Conservation (phyloP, 2,329 filamentous ascomycete species). For the Cladophialophora carrionii region DNA sequence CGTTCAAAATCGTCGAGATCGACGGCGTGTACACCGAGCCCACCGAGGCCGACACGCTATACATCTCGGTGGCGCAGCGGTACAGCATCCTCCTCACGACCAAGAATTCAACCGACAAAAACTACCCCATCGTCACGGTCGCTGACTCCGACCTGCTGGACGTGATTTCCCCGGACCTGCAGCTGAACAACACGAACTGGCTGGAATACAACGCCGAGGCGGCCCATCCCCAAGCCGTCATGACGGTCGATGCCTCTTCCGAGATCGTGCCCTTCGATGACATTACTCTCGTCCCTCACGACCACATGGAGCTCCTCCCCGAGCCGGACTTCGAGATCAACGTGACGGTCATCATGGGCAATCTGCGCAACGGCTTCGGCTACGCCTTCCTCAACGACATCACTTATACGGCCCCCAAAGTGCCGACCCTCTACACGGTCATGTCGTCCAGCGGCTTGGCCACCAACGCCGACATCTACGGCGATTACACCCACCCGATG, state of each 20-base stretch:
- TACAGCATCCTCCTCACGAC: slow-evolving; percentile 54
- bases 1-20: slow-evolving; percentile 46
- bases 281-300: slow-evolving; percentile 68
- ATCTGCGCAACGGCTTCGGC: slow-evolving; percentile 64
- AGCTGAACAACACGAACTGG: slow-evolving; percentile 58
- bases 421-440: slow-evolving; percentile 78
- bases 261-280: slow-evolving; percentile 74
- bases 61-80: slow-evolving; percentile 67
- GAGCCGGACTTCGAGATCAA: slow-evolving; percentile 64
- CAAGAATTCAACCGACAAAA: slow-evolving; percentile 60
- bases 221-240: slow-evolving; percentile 37
- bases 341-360: slow-evolving; percentile 67
- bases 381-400: slow-evolving; percentile 72
- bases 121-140: slow-evolving; percentile 64
- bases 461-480: slow-evolving; percentile 66
- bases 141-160: slow-evolving; percentile 42
- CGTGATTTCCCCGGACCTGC: slow-evolving; percentile 43
- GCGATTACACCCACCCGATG: slow-evolving; percentile 65
- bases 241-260: slow-evolving; percentile 26
- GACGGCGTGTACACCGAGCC: slow-evolving; percentile 45
- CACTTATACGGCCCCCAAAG: slow-evolving; percentile 73
- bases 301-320: slow-evolving; percentile 63
- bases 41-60: slow-evolving; percentile 63
- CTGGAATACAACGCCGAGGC: slow-evolving; percentile 64
- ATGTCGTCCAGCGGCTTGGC: slow-evolving; percentile 63